A percentile compares a stretch with the other conserved stretches of the same genome.
Conservation (phyloP, 1,139 yeast species). For the Blastobotrys apis region DNA sequence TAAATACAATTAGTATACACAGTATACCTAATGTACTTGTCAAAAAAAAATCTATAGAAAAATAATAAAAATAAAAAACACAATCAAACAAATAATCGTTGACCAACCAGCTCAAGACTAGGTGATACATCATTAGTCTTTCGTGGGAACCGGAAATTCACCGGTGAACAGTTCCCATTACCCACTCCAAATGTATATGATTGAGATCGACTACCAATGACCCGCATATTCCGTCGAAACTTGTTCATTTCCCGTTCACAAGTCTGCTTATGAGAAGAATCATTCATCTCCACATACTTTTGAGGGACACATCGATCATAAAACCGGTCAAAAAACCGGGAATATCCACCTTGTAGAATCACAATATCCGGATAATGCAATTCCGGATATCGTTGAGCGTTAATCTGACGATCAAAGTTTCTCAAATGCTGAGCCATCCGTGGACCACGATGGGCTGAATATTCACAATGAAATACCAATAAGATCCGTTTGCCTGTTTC, state of each 20-base stretch:
- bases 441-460: conserved; percentile 89
- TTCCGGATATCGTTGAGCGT: conserved; percentile 71
- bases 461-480: conserved; percentile 89
- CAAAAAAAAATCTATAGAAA: background rate
- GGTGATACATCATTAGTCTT: background rate
- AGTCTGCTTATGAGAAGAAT: conserved; percentile 55
- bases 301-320: conserved; percentile 62
- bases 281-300: conserved; percentile 84
- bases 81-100: conserved; percentile 9
- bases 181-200: conserved; percentile 4
- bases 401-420: conserved; percentile 71
- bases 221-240: conserved; percentile 43
- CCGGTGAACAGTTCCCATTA: conserved; percentile 9
- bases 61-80: background rate
- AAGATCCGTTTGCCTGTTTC: conserved; percentile 31
- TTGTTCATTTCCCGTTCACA: conserved; percentile 72
- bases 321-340: conserved; percentile 59
- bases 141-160: conserved; percentile 13
- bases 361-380: conserved; percentile 84
- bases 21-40: background rate
- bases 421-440: conserved; percentile 83
- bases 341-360: conserved; percentile 88
- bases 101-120: conserved; percentile 6
- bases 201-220: conserved; percentile 4
- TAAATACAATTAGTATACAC: background rate